Evolutionary conservation across 306 rosid species (phyloP).

Genomic region (Cicer chorassanicum): DNA sequence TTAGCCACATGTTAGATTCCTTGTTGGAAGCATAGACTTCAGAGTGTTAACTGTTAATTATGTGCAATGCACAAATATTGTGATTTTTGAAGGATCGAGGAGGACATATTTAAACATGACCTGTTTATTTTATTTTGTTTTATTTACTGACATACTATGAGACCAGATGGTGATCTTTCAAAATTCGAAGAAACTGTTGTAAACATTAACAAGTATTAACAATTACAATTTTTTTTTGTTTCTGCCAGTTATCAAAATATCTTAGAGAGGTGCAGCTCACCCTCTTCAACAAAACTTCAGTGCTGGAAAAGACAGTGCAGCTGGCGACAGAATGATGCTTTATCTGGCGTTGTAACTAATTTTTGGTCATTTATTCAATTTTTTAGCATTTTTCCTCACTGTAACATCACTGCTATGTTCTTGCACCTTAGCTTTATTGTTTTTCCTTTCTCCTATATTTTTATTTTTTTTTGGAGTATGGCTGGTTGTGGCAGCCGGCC

Average conservation of each 20-base stretch:
- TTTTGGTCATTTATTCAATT: constrained; percentile 52
- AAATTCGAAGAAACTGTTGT: constrained; percentile 31
- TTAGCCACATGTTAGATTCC: constrained; percentile 29
- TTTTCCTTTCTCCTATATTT: constrained; percentile 20
- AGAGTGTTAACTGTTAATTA: constrained; percentile 20
- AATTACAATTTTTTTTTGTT: constrained; percentile 30
- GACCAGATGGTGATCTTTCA: constrained; percentile 30
- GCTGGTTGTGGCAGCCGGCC: constrained; percentile 48
- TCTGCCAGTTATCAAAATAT: constrained; percentile 68
- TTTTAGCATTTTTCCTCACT: constrained; percentile 36
- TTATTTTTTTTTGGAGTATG: constrained; percentile 20
- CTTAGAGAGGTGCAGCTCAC: constrained; percentile 93
- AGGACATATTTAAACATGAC: background rate
- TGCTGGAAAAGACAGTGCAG: constrained; percentile 89
- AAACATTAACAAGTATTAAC: constrained; percentile 24
- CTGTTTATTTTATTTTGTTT: constrained; percentile 1
- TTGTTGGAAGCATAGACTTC: background rate
- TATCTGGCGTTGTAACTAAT: constrained; percentile 46
- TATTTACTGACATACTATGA: constrained; percentile 20
- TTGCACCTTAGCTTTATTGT: constrained; percentile 29
- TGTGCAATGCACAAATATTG: constrained; percentile 12
- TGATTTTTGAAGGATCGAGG: background rate
- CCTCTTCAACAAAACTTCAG: constrained; percentile 85
- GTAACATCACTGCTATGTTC: constrained; percentile 45
- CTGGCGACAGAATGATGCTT: constrained; percentile 45